Conservation (phyloP, 1,284 basidiomycete genomes). For the Leucocoprinus gongylophorus region DNA sequence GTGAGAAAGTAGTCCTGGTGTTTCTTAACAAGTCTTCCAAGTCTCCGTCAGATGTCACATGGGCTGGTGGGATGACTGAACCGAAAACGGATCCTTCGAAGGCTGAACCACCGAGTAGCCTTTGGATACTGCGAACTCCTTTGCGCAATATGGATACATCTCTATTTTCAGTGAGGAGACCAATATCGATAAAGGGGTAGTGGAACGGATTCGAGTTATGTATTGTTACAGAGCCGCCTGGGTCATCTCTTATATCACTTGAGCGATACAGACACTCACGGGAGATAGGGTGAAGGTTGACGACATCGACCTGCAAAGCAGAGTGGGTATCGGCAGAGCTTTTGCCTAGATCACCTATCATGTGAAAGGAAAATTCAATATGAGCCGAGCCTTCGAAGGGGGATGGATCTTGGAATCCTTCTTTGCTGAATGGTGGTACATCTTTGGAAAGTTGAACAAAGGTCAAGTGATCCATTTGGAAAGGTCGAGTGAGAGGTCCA, state of each 20-base stretch:
- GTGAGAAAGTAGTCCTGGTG: constrained; percentile 13
- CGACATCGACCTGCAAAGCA: neutral
- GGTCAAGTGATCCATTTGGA: constrained; percentile 9
- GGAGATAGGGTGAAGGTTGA: constrained; percentile 8
- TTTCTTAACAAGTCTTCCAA: constrained; percentile 23
- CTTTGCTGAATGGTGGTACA: constrained; percentile 14
- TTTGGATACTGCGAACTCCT: constrained; percentile 26
- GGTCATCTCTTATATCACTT: neutral
- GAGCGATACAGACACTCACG: neutral
- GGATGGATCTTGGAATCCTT: constrained; percentile 12
- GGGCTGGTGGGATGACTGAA: constrained; percentile 4
- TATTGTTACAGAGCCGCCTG: constrained; percentile 31
- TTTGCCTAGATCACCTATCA: neutral
- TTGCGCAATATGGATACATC: constrained; percentile 30
- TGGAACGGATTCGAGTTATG: constrained; percentile 31
- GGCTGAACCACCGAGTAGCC: constrained; percentile 27
- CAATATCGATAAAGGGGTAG: constrained; percentile 32
- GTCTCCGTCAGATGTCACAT: constrained; percentile 29
- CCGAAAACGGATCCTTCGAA: constrained; percentile 29
- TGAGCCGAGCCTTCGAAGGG: constrained; percentile 15
- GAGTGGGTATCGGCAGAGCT: neutral
- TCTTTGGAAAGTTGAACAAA: constrained; percentile 16
- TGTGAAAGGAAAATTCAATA: constrained; percentile 13
- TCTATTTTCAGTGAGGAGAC: neutral
- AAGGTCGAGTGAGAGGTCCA: constrained; percentile 10